Conservation (phyloP, 257 asterid species). For the Solanum etuberosum region DNA sequence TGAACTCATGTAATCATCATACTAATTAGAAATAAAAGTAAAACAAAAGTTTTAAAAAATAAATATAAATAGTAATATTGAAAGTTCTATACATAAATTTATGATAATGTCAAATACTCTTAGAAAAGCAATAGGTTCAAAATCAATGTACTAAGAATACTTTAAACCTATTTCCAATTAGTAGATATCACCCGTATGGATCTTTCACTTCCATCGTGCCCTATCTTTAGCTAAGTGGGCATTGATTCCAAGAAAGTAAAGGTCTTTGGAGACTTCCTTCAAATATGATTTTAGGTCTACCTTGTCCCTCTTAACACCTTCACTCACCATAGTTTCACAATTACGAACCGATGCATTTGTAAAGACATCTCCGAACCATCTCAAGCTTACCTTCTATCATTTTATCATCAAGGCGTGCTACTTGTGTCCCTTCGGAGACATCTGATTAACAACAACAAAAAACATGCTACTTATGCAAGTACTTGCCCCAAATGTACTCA, state of each 20-base stretch:
- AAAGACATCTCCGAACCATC: neutral
- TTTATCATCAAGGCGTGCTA: neutral
- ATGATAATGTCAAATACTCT: no score
- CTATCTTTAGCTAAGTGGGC: neutral
- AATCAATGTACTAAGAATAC: neutral
- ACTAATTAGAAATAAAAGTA: no score
- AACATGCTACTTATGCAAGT: neutral
- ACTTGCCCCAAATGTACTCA: neutral
- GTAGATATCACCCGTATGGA: neutral
- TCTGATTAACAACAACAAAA: neutral
- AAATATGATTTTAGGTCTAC: neutral
- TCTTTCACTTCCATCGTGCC: neutral
- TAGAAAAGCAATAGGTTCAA: neutral
- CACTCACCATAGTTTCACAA: neutral
- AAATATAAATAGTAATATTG: no score
- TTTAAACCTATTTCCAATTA: neutral
- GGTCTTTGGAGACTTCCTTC: neutral
- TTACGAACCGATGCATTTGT: neutral
- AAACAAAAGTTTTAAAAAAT: neutral
- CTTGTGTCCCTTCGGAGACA: neutral
- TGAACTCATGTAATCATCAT: neutral
- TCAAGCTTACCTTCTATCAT: neutral
- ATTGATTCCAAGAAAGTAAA: neutral
- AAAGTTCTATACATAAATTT: neutral
- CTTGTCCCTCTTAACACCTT: neutral